Conservation (phyloP, 805 yeast species). For the Starmerella powellii region DNA sequence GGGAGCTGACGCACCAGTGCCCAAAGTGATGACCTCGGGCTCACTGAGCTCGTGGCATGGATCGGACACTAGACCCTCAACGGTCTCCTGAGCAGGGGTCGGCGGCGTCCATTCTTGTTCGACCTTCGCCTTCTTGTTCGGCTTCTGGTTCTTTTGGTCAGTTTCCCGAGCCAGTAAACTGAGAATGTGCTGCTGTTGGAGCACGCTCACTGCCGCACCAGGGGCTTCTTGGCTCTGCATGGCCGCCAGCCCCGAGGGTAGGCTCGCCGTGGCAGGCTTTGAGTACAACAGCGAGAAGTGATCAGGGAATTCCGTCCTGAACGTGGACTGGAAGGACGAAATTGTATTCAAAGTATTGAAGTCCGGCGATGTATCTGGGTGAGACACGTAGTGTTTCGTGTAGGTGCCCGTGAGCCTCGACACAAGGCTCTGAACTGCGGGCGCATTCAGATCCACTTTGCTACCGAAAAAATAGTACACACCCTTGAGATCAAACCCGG, state of each 20-base stretch:
- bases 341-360: constrained; percentile 46
- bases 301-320: constrained; percentile 25
- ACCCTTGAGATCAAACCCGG: constrained; percentile 29
- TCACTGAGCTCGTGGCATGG: constrained; percentile 14
- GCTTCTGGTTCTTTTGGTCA: background rate
- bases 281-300: constrained; percentile 23
- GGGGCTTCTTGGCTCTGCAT: background rate
- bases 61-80: background rate
- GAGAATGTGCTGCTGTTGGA: constrained; percentile 8
- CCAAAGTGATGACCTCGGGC: constrained; percentile 57
- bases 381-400: constrained; percentile 56
- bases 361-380: constrained; percentile 51
- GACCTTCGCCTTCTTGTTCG: background rate
- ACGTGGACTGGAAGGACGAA: constrained; percentile 29
- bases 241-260: constrained; percentile 9
- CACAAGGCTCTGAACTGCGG: constrained; percentile 29
- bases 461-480: constrained; percentile 73
- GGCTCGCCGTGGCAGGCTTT: constrained; percentile 9
- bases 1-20: constrained; percentile 91
- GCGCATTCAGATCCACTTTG: constrained; percentile 35
- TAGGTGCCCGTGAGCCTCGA: constrained; percentile 29
- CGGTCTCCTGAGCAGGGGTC: background rate
- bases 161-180: constrained; percentile 10
- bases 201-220: background rate
- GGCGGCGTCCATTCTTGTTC: constrained; percentile 2